Percentiles rank a stretch among this genome's conserved stretches.
These are phyloP conservation scores for Botrytis fragariae DNA, from an alignment of 2,329 filamentous ascomycete genomes.

Conservation along the genomic window DNA sequence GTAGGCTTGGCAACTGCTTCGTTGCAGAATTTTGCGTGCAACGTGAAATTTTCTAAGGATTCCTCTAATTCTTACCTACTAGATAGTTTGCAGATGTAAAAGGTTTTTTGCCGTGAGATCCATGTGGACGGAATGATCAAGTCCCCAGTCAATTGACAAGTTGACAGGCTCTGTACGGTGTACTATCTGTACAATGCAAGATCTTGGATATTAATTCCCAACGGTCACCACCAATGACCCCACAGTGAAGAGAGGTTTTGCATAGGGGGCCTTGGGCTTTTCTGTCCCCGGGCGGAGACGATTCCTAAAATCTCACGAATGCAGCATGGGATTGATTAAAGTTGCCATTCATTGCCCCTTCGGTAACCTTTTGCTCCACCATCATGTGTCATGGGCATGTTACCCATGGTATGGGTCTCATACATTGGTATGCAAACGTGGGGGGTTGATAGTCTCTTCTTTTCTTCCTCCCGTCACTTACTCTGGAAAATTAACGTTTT, in stretches of 20 bases:
- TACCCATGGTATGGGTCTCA: neutral
- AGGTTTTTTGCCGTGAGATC: too few species aligned
- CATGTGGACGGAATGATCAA: neutral
- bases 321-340: neutral
- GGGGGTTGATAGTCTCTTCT: neutral
- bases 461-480: neutral
- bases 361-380: neutral
- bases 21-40: neutral
- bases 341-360: neutral
- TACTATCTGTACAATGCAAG: neutral
- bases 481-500: neutral
- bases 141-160: neutral
- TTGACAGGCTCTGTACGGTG: neutral
- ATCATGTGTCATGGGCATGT: neutral
- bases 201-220: neutral
- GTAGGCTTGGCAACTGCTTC: neutral
- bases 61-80: neutral
- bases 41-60: neutral
- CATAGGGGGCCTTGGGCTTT: neutral
- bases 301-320: neutral
- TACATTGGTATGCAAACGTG: slow-evolving; percentile 1
- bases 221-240: neutral
- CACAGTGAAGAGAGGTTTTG: neutral
- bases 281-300: neutral
- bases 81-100: neutral